Evolutionary conservation across 2,329 filamentous ascomycete genomes (phyloP), one percentile per base, ranked within the genome.

Genomic region (Elsinoe necatrix): DNA sequence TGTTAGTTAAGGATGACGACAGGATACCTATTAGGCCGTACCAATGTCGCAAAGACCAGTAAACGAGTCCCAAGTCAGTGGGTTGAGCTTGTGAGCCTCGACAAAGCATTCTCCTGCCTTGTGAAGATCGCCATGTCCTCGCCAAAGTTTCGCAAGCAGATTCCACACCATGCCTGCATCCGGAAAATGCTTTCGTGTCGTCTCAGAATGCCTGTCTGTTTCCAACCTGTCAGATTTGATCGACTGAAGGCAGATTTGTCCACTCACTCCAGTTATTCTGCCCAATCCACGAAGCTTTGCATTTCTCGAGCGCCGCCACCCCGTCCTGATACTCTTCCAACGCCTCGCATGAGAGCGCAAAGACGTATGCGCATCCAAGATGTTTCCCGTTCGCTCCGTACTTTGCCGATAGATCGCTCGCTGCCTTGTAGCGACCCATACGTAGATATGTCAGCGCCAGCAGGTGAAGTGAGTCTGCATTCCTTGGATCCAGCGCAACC

Each of bases 41-140:
- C 81, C 83, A 42, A 81, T 88, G 67, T 96, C 90, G 68, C 91
- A 95, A 6, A 98, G 79, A 14, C 83, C 86, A 20, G 85, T 84
- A 65, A 97, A 97, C 0, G 92, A 91, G 75, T 98, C 93, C 93
- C 93, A 98, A 81, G 95, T 93, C 71, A 97, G 92, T 1, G 93
- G 91, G 66, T 97, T 98, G 56, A 84, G 71, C 72, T 91, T 95
- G 64, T 98, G 75, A 4, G 91, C 83, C 59, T 95, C 89, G 63
- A 95, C 89, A 67, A 93, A 97, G 69, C 83, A 89, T 62, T 87
- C 81, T 14, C 92, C 83, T 6, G 93, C 91, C 70, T 88, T 90
- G 66, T 87, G 87, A 65, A 88, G 80, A 63, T 95, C 82, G 60
- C 80, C 87, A 64, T 93, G 85, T 1, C 82, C 88, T 50, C 86